These are phyloP conservation scores for Blumeria graminis DNA, from an alignment of 2,329 filamentous ascomycete species.

Conservation along the genomic window DNA sequence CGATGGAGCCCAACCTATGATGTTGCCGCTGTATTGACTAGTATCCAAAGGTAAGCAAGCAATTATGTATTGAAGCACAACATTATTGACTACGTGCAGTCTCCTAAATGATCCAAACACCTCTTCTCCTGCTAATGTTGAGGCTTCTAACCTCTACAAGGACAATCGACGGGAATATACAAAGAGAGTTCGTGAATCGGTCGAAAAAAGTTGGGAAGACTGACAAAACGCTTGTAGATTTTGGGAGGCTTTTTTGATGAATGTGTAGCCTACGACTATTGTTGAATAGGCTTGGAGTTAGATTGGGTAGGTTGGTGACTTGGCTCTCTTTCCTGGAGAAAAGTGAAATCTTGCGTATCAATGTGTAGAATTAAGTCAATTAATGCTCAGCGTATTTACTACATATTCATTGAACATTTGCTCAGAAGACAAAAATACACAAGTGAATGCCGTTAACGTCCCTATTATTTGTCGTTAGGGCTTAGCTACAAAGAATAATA, in stretches of 20 bases:
- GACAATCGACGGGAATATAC: conserved; percentile 93
- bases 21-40: conserved; percentile 87
- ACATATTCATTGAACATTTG: neutral
- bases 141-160: conserved; percentile 94
- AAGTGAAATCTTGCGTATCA: neutral
- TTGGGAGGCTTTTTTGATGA: neutral
- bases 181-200: conserved; percentile 84
- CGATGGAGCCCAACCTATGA: conserved; percentile 98
- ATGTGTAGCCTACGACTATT: neutral
- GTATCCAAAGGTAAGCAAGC: conserved; percentile 66
- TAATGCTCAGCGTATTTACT: neutral
- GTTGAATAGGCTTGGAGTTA: neutral
- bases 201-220: conserved; percentile 99
- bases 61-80: neutral
- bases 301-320: neutral
- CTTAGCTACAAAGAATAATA: too few relatives aligned
- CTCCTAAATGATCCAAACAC: conserved; percentile 95
- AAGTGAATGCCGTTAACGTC: too few relatives aligned
- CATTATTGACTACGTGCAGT: conserved; percentile 26
- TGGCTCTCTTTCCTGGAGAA: neutral
- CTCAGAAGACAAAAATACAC: too few relatives aligned
- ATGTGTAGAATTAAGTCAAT: neutral
- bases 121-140: conserved; percentile 91
- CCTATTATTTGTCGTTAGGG: too few relatives aligned
- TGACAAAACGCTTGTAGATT: conserved; percentile 17